phyloP scores from a whole-genome alignment of 805 yeast species.

The Debaryomyces castellii region DNA sequence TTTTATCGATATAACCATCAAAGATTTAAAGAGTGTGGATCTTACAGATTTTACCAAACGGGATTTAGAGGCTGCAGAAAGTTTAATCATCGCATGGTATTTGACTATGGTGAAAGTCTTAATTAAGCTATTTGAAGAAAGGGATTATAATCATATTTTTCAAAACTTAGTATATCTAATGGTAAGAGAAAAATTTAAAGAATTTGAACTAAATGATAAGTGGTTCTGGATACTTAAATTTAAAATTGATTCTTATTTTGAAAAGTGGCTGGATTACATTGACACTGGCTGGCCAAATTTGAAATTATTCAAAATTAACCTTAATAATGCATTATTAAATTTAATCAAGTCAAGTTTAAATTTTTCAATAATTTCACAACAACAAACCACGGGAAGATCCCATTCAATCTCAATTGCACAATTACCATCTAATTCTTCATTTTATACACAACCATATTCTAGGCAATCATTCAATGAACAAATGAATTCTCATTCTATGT shows the following conservation, averaged over 20 bases:
- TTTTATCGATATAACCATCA: conserved; percentile 25
- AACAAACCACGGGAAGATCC: conserved; percentile 11
- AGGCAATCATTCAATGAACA: conserved; percentile 1
- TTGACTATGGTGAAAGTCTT: conserved; percentile 44
- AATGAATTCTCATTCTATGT: not conserved
- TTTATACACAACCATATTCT: not conserved
- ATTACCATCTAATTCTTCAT: conserved; percentile 6
- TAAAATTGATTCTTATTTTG: conserved; percentile 22
- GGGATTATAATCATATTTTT: conserved; percentile 23
- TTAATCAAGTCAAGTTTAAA: conserved; percentile 3
- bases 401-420: conserved; percentile 21
- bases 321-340: conserved; percentile 10
- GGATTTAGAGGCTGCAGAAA: conserved; percentile 20
- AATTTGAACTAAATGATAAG: conserved; percentile 22
- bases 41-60: conserved; percentile 26
- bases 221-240: conserved; percentile 25
- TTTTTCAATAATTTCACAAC: not conserved
- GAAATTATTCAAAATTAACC: conserved; percentile 12
- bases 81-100: conserved; percentile 46
- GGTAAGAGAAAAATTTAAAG: conserved; percentile 12
- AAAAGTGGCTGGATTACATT: conserved; percentile 22
- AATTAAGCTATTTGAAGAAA: conserved; percentile 15
- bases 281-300: conserved; percentile 10
- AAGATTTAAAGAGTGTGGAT: conserved; percentile 11
- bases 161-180: conserved; percentile 25